These are phyloP conservation scores for Kernera saxatilis DNA, from an alignment of 345 rosid genomes.

Conservation along the genomic window DNA sequence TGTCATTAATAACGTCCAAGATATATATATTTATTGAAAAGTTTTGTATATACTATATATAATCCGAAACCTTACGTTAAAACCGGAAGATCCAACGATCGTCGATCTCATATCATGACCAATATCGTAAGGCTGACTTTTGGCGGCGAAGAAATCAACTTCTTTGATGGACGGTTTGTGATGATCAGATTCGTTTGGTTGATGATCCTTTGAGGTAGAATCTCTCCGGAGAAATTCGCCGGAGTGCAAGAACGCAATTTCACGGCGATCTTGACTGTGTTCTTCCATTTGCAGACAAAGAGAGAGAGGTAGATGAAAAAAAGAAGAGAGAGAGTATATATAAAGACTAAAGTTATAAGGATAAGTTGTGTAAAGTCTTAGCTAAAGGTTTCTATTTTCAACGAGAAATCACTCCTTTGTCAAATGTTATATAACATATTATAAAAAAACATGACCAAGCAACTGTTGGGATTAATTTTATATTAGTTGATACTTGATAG, in stretches of 20 bases:
- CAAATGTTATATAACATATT: conserved; percentile 18
- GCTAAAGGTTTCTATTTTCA: conserved; percentile 34
- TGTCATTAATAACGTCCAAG: background rate
- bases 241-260: conserved; percentile 52
- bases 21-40: background rate
- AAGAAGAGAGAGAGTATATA: background rate
- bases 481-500: background rate
- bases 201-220: conserved; percentile 25
- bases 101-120: conserved; percentile 31
- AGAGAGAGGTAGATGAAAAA: background rate
- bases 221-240: conserved; percentile 37
- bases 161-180: conserved; percentile 46
- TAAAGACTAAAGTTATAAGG: conserved; percentile 11
- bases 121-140: conserved; percentile 31
- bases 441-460: background rate
- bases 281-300: conserved; percentile 49
- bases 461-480: background rate
- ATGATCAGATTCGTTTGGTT: conserved; percentile 8
- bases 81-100: conserved; percentile 32
- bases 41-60: background rate
- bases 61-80: conserved; percentile 49
- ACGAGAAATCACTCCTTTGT: conserved; percentile 34
- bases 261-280: conserved; percentile 42
- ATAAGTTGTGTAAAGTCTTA: conserved; percentile 23
- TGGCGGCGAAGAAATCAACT: conserved; percentile 72